Conservation (phyloP, 192 early-diverging fungal species). For the Geranomyces variabilis region DNA sequence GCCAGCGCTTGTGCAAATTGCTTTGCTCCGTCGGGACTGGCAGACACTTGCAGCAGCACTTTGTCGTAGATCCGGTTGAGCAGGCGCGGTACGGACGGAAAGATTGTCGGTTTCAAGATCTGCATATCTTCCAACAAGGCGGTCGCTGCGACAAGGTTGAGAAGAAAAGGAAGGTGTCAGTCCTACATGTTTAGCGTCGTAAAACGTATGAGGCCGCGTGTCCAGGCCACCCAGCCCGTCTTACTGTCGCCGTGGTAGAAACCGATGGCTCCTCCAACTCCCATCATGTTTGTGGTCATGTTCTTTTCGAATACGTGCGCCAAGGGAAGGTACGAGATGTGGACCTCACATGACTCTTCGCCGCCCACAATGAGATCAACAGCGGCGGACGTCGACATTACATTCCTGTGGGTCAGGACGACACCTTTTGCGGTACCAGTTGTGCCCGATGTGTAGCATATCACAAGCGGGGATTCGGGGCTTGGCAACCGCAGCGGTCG, state of each 20-base stretch:
- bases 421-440: slow-evolving; percentile 84
- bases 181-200: too few relatives aligned
- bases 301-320: slow-evolving; percentile 88
- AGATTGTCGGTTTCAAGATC: slow-evolving; percentile 80
- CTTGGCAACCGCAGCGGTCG: slow-evolving; percentile 67
- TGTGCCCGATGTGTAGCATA: slow-evolving; percentile 70
- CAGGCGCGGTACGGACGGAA: slow-evolving; percentile 88
- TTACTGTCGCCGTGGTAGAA: slow-evolving; percentile 60
- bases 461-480: slow-evolving; percentile 86
- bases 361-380: background rate
- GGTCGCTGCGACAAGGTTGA: slow-evolving; percentile 31
- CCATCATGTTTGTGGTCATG: slow-evolving; percentile 57
- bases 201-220: too few relatives aligned
- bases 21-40: slow-evolving; percentile 31
- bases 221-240: too few relatives aligned
- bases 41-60: slow-evolving; percentile 51
- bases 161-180: background rate
- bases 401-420: slow-evolving; percentile 82
- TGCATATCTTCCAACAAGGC: slow-evolving; percentile 85
- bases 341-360: slow-evolving; percentile 49
- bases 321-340: slow-evolving; percentile 88
- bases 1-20: slow-evolving; percentile 45
- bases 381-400: background rate
- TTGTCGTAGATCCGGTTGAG: slow-evolving; percentile 92
- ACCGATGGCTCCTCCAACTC: slow-evolving; percentile 75